Evolutionary conservation across 1,284 basidiomycete genomes (phyloP), one percentile per base, ranked within the genome.

Genomic region (Ustilago sp.): DNA sequence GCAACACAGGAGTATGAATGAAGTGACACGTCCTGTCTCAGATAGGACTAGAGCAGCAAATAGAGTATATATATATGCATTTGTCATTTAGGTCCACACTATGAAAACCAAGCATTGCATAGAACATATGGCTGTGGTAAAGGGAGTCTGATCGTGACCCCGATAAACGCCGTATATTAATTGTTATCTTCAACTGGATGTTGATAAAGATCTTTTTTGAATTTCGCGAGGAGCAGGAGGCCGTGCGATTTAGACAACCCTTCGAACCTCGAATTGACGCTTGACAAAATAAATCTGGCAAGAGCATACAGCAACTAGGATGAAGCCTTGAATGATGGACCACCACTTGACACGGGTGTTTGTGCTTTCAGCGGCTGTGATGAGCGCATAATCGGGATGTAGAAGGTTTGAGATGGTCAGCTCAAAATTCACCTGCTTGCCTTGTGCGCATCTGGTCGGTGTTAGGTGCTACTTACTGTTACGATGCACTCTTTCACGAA

Each of bases 211-310:
- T 17, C 8, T 38, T 39, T 47, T 45, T 8, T 28, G 28, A 11
- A 36, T 55, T 55, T 41, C 17, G 53, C 31, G n/a, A 31, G 8
- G 28, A 32, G 23, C 23, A 28, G 43, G 51, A 28, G 41, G 17
- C 23, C 8, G 50, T n/a, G 51, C n/a, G 32, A 43, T 34, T 61
- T 45, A 81, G 50, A 81, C 73, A 38, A 78, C 78, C 35, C 80
- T 61, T 51, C 75, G 70, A 13, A 81, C 80, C 53, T 81, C 80
- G 50, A 81, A 81, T 48, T 81, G 80, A 59, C 83, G 94, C 89
- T 98, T 96, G 68, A 99, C 89, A 88, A 98, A 99, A 88, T 96
- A 98, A 64, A 99, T 90, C 87, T 99, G 98, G 93, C 95, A 98
- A 35, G 90, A 94, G 71, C 97, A 95, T 0, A 98, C 93, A 15